These are phyloP conservation scores for Amanita phalloides DNA, from an alignment of 768 basidiomycete genomes.

Conservation along the genomic window DNA sequence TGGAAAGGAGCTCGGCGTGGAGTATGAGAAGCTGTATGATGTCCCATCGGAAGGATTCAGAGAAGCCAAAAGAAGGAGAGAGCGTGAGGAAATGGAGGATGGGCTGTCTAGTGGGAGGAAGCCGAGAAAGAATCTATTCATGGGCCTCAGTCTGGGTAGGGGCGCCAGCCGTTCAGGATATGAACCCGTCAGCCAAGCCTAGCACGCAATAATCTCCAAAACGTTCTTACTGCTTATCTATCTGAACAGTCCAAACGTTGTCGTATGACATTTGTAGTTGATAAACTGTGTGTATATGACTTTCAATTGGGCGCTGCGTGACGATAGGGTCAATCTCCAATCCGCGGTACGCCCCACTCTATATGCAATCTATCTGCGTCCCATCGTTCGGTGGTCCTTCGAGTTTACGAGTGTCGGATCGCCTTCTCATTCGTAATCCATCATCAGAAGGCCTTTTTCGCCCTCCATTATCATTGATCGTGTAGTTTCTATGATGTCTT, in stretches of 20 bases:
- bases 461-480: no score
- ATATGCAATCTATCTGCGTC: no score
- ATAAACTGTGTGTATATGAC: neutral
- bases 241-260: neutral
- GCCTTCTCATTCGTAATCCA: no score
- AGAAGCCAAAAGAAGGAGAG: slow-evolving; percentile 55
- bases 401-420: no score
- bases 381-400: no score
- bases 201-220: neutral
- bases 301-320: neutral
- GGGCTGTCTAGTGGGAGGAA: slow-evolving; percentile 14
- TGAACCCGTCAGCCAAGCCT: slow-evolving; percentile 58
- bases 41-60: slow-evolving; percentile 78
- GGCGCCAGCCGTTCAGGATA: slow-evolving; percentile 46
- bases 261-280: neutral
- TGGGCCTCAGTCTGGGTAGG: slow-evolving; percentile 41
- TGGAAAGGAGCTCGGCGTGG: slow-evolving; percentile 77
- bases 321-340: no score
- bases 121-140: slow-evolving; percentile 39
- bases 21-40: slow-evolving; percentile 85
- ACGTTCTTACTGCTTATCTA: neutral
- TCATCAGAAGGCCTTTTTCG: no score
- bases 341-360: no score
- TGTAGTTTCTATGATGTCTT: no score
- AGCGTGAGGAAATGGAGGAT: slow-evolving; percentile 35